Evolutionary conservation across 129 eudicot species (phyloP), one percentile per base, ranked within the genome.

Genomic region (Silybum marianum): DNA sequence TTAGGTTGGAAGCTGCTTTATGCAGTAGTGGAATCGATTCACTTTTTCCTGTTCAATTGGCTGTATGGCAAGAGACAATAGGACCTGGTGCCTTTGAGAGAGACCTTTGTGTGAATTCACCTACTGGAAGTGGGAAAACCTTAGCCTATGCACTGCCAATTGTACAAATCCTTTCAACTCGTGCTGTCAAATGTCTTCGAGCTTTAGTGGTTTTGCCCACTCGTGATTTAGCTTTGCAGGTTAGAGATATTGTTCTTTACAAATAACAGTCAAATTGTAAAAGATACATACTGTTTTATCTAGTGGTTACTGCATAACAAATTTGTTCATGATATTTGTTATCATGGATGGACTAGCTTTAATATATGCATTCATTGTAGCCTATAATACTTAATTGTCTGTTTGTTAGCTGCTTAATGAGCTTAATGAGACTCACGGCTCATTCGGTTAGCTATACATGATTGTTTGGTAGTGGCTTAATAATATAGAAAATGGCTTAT

Each of bases 121-220:
- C 97, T 25, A 95, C 98, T 7, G 98, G 98, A 69, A 95, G 96
- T 72, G 98, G 98, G 66, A 95, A 95, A 75, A 95, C 98, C 26
- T 81, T 94, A 74, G 91, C 97, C 42, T 94, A 92, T 81, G 97
- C 92, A 32, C 65, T 94, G 76, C 98, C 97, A n/a, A 90, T 94
- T 67, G 96, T 94, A 72, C 98, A 94, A 71, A 88, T 44, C 82
- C 88, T 94, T 60, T 89, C 98, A 2, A 83, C 79, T 86, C 91
- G 94, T 42, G 77, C 93, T 22, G 87, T 95, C 18, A 95, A 89
- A 84, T 90, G 93, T 81, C 87, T 95, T 54, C 87, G 96, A 58
- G 98, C 98, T 65, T 84, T 95, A 83, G 91, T 95, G 32, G 97
- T 95, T 63, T 88, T 95, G 88, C 98, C 98, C 46, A 95, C 98